phyloP scores from a whole-genome alignment of 257 asterid species.

The Fraxinus americana region DNA sequence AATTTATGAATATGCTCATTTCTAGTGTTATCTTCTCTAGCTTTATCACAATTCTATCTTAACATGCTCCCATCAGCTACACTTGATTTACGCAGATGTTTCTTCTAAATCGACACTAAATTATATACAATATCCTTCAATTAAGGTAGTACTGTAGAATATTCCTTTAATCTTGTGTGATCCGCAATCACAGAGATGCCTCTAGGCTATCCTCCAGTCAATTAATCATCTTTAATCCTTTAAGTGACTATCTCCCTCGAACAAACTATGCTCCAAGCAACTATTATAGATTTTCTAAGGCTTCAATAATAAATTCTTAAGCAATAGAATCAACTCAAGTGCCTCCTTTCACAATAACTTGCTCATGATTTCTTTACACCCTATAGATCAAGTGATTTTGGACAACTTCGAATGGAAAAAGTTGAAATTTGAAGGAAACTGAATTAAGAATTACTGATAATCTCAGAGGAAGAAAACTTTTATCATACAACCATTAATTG shows the following conservation, averaged over 20 bases:
- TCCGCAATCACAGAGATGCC: neutral
- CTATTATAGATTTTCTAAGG: neutral
- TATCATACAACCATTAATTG: too few species aligned
- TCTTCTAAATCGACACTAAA: neutral
- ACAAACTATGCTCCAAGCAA: neutral
- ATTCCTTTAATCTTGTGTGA: neutral
- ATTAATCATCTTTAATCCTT: neutral
- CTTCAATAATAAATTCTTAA: neutral
- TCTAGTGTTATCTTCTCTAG: too few species aligned
- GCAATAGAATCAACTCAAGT: too few species aligned
- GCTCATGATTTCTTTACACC: too few species aligned
- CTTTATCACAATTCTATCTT: too few species aligned
- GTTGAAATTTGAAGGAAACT: too few species aligned
- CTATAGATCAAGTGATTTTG: too few species aligned
- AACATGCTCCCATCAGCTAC: too few species aligned
- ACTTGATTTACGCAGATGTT: neutral
- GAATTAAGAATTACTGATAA: too few species aligned
- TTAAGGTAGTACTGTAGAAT: neutral
- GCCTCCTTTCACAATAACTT: too few species aligned
- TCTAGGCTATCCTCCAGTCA: neutral
- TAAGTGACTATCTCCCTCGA: neutral
- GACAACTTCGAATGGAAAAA: too few species aligned
- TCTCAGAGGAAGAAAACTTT: too few species aligned
- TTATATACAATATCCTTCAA: neutral
- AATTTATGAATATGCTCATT: neutral